phyloP scores from a whole-genome alignment of 768 basidiomycete species.

The Exsudoporus frostii region DNA sequence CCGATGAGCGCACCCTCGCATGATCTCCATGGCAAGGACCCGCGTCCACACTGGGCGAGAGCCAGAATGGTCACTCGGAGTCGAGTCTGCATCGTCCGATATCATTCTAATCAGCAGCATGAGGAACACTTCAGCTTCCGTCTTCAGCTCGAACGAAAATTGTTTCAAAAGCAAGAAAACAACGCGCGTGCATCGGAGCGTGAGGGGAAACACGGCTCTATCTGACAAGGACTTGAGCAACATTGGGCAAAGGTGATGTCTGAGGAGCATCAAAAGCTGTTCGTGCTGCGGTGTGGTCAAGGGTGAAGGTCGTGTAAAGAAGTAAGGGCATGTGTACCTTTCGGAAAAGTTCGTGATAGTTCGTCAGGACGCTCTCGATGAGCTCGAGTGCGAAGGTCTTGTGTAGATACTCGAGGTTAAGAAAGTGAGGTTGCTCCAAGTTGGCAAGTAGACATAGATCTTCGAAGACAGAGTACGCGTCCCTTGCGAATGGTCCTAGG shows the following conservation, averaged over 20 bases:
- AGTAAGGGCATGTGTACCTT: slow-evolving; percentile 46
- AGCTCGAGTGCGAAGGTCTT: slow-evolving; percentile 97
- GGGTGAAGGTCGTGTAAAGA: not conserved
- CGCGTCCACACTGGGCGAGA: slow-evolving; percentile 79
- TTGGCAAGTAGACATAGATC: slow-evolving; percentile 90
- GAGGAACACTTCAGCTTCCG: slow-evolving; percentile 86
- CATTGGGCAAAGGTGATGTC: slow-evolving; percentile 86
- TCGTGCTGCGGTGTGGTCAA: slow-evolving; percentile 50
- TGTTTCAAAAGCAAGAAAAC: slow-evolving; percentile 92
- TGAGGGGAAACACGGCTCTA: slow-evolving; percentile 78
- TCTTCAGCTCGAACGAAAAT: slow-evolving; percentile 75
- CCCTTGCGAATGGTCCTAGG: slow-evolving; percentile 73
- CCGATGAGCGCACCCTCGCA: slow-evolving; percentile 61
- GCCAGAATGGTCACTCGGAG: slow-evolving; percentile 24
- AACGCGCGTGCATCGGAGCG: slow-evolving; percentile 87
- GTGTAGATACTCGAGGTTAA: slow-evolving; percentile 78
- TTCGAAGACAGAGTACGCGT: slow-evolving; percentile 86
- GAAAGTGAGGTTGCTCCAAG: slow-evolving; percentile 73
- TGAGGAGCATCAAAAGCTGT: slow-evolving; percentile 83
- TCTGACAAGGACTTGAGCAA: slow-evolving; percentile 85
- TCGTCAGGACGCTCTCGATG: slow-evolving; percentile 93
- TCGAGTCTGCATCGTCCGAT: slow-evolving; percentile 46
- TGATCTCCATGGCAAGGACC: slow-evolving; percentile 88
- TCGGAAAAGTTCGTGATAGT: slow-evolving; percentile 83
- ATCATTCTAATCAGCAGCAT: slow-evolving; percentile 66